These are phyloP conservation scores for Aotearoamyces nothofagi DNA, from an alignment of 2,329 filamentous ascomycete species.

Conservation along the genomic window DNA sequence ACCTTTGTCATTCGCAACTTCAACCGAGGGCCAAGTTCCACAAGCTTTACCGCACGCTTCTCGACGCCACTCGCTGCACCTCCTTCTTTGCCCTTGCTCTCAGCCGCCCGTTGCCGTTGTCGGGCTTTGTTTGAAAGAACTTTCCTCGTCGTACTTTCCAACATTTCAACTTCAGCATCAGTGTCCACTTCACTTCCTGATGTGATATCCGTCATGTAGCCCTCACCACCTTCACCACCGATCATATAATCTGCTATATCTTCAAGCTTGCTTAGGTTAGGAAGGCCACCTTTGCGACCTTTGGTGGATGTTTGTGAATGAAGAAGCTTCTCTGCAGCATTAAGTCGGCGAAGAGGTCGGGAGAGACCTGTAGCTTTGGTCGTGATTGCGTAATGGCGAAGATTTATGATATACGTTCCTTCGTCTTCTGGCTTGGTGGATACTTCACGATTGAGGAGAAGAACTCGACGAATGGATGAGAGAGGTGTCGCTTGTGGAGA, in stretches of 20 bases:
- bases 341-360: slow-evolving; percentile 67
- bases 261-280: slow-evolving; percentile 79
- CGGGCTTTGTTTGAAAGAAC: slow-evolving; percentile 35
- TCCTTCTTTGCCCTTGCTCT: slow-evolving; percentile 28
- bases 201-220: slow-evolving; percentile 73
- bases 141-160: slow-evolving; percentile 45
- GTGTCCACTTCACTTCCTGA: slow-evolving; percentile 89
- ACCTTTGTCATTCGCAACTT: slow-evolving; percentile 84
- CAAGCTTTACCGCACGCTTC: slow-evolving; percentile 76
- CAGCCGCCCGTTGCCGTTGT: slow-evolving; percentile 24
- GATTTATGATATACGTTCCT: slow-evolving; percentile 66
- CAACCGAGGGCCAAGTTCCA: slow-evolving; percentile 86
- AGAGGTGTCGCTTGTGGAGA: slow-evolving; percentile 82
- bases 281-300: slow-evolving; percentile 55
- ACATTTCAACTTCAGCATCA: slow-evolving; percentile 87
- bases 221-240: slow-evolving; percentile 58
- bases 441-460: slow-evolving; percentile 74
- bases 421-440: slow-evolving; percentile 34
- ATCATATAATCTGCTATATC: slow-evolving; percentile 94
- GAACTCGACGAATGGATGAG: slow-evolving; percentile 79
- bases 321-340: slow-evolving; percentile 70
- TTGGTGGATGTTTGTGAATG: slow-evolving; percentile 30
- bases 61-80: slow-evolving; percentile 29
- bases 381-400: slow-evolving; percentile 90
- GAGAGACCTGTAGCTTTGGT: slow-evolving; percentile 77